Evolutionary conservation across 805 yeast genomes (phyloP).

Genomic region (Phaffomyces opuntiae): DNA sequence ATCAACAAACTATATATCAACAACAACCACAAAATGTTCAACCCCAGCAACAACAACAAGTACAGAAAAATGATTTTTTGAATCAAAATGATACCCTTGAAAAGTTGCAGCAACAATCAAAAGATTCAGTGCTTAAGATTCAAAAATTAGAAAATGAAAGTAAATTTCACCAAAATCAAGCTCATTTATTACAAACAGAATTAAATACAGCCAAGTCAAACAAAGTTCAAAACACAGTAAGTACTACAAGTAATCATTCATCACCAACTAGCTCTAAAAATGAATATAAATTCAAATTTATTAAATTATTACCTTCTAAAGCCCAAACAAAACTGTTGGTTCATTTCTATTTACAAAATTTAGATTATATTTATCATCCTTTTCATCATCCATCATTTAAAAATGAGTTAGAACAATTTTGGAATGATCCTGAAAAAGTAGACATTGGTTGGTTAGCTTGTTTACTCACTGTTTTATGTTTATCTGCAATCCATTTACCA

Average conservation of each 20-base stretch:
- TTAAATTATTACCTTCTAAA: slow-evolving; percentile 18
- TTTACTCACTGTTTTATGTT: slow-evolving; percentile 18
- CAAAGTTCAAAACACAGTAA: not conserved
- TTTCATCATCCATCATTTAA: slow-evolving; percentile 24
- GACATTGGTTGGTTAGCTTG: slow-evolving; percentile 22
- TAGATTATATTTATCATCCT: slow-evolving; percentile 26
- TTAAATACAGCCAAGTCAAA: slow-evolving; percentile 1
- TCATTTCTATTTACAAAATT: slow-evolving; percentile 22
- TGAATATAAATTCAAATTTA: slow-evolving; percentile 14
- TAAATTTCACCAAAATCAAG: slow-evolving; percentile 4
- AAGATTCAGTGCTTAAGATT: slow-evolving; percentile 10
- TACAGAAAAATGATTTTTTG: too few species aligned
- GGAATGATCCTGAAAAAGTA: slow-evolving; percentile 16
- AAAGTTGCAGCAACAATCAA: slow-evolving; percentile 11
- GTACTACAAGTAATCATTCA: slow-evolving; percentile 2
- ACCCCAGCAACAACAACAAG: not conserved
- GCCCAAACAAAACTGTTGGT: slow-evolving; percentile 19
- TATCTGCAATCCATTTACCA: slow-evolving; percentile 24
- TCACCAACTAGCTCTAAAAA: slow-evolving; percentile 2
- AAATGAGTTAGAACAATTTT: slow-evolving; percentile 12
- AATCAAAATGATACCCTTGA: not conserved
- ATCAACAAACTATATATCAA: not conserved
- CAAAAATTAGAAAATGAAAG: slow-evolving; percentile 15
- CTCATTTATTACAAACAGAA: slow-evolving; percentile 8
- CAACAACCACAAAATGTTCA: slow-evolving; percentile 1